phyloP scores from a whole-genome alignment of 441 rosid species.

The Gossypium schwendimanii region DNA sequence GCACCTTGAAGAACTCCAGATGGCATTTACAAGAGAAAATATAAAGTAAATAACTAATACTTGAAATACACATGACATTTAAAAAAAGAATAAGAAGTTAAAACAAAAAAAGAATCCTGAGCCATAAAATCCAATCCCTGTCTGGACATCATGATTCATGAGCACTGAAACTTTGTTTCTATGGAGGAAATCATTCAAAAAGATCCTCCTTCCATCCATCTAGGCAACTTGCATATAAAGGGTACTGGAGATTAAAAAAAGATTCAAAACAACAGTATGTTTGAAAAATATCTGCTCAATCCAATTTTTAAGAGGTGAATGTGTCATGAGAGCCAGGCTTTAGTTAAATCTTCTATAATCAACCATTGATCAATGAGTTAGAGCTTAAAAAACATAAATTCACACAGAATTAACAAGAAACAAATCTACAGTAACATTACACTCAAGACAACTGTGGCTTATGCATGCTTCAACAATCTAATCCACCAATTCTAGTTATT shows the following conservation, averaged over 20 bases:
- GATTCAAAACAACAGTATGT: neutral
- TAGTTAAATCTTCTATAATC: neutral
- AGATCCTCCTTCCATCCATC: neutral
- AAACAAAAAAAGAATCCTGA: neutral
- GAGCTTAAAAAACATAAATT: slow-evolving; percentile 6
- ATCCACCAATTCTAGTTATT: neutral
- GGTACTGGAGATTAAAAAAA: neutral
- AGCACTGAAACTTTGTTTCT: neutral
- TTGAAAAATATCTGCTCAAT: neutral
- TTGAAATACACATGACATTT: neutral
- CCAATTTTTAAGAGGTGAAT: neutral
- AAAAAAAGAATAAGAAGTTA: neutral
- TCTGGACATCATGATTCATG: neutral
- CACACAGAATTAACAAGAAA: neutral
- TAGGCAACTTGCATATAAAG: neutral
- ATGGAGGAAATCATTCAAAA: neutral
- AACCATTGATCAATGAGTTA: neutral
- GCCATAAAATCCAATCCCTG: neutral
- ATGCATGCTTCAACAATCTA: neutral
- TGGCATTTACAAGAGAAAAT: neutral
- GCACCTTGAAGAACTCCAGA: neutral
- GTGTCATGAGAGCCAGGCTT: neutral
- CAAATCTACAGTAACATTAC: neutral
- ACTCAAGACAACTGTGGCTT: neutral
- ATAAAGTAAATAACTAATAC: neutral